These are phyloP conservation scores for Aspergillus brunneoviolaceus DNA, from an alignment of 2,329 filamentous ascomycete species.

Conservation along the genomic window DNA sequence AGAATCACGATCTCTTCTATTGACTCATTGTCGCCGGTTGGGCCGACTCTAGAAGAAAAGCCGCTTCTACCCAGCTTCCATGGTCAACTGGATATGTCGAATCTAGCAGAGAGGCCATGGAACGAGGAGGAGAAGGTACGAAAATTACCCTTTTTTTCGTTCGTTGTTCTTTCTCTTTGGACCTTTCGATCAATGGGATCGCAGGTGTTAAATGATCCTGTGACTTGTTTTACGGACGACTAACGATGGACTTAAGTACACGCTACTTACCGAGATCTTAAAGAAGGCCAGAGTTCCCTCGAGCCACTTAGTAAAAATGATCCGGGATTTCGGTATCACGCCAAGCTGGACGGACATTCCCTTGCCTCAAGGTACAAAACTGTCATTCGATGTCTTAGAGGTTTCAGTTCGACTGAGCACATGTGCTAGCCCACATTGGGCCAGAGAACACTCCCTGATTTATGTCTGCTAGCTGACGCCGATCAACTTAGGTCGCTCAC, in stretches of 20 bases:
- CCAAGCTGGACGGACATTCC: slow-evolving; percentile 44
- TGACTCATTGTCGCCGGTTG: slow-evolving; percentile 6
- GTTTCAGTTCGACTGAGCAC: slow-evolving; percentile 1
- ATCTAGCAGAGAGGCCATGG: slow-evolving; percentile 44
- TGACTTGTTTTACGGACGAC: slow-evolving; percentile 4
- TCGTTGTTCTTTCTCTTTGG: not conserved
- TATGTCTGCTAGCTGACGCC: slow-evolving; percentile 15
- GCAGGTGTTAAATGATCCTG: not conserved
- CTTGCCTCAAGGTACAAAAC: slow-evolving; percentile 42
- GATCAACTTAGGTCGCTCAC: slow-evolving; percentile 35
- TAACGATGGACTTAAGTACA: slow-evolving; percentile 31
- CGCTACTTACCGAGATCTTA: slow-evolving; percentile 44
- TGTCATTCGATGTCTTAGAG: slow-evolving; percentile 5
- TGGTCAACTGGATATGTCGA: slow-evolving; percentile 46
- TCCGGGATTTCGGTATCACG: slow-evolving; percentile 37
- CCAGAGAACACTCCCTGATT: not conserved
- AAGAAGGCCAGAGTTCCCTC: slow-evolving; percentile 41
- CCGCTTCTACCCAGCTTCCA: slow-evolving; percentile 28
- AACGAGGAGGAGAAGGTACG: slow-evolving; percentile 49
- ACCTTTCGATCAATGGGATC: not conserved
- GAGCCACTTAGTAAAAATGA: slow-evolving; percentile 37
- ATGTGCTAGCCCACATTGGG: not conserved
- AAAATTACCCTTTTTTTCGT: not conserved
- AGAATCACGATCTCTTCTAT: not conserved
- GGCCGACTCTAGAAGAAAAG: slow-evolving; percentile 10